A percentile compares a stretch with the other conserved stretches of the same genome.
Evolutionary conservation across 345 rosid species (phyloP).

Genomic region (Pistacia atlantica): DNA sequence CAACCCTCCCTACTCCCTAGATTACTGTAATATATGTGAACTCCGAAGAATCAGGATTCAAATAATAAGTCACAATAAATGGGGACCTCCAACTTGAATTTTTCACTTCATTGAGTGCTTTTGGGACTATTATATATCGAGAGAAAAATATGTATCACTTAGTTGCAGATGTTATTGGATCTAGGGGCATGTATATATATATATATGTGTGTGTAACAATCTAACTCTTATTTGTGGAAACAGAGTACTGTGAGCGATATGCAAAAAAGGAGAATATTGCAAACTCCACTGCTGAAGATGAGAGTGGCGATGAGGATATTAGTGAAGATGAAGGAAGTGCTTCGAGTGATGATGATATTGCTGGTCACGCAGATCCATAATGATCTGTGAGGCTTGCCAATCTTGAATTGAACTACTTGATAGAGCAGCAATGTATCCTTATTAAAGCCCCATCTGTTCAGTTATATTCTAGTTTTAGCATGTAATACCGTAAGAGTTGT

Average conservation of each 20-base stretch:
- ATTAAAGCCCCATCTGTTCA: slow-evolving; percentile 4
- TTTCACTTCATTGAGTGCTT: not conserved
- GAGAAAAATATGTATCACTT: not conserved
- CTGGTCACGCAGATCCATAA: slow-evolving; percentile 63
- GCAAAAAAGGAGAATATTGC: slow-evolving; percentile 53
- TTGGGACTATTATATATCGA: not conserved
- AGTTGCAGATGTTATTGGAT: not conserved
- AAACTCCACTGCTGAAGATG: slow-evolving; percentile 40
- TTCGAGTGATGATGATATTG: slow-evolving; percentile 61
- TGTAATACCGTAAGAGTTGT: slow-evolving; percentile 22
- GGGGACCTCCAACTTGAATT: not conserved
- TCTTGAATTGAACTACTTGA: slow-evolving; percentile 6
- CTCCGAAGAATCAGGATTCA: not conserved
- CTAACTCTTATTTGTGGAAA: slow-evolving; percentile 18
- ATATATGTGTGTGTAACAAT: not conserved
- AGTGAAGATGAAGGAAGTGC: slow-evolving; percentile 40
- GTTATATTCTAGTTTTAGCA: slow-evolving; percentile 23
- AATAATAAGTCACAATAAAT: not conserved
- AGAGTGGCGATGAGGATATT: slow-evolving; percentile 53
- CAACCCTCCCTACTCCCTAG: not conserved
- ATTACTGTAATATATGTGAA: not conserved
- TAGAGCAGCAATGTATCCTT: slow-evolving; percentile 14
- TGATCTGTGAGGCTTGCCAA: slow-evolving; percentile 1
- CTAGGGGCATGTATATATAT: not conserved
- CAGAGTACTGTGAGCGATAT: slow-evolving; percentile 64